phyloP scores from a whole-genome alignment of 805 yeast species.

The Candida sanyiensis region DNA sequence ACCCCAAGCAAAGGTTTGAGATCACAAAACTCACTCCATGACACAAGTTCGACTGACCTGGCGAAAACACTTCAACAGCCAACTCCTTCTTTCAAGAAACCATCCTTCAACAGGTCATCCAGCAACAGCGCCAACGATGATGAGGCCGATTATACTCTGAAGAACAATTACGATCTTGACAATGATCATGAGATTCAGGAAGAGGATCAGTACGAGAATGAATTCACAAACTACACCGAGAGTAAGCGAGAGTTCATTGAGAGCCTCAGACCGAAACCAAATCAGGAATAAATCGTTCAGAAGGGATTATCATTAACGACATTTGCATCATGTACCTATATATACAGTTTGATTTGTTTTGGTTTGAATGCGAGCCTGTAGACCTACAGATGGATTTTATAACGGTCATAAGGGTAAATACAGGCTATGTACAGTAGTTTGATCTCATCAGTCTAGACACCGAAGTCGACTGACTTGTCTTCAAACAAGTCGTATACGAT shows the following conservation, averaged over 20 bases:
- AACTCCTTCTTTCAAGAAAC: conserved; percentile 21
- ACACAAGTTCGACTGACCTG: conserved; percentile 16
- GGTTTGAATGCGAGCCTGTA: too few species aligned
- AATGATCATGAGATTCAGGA: conserved; percentile 33
- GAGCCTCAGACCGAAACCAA: conserved; percentile 33
- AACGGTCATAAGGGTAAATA: too few species aligned
- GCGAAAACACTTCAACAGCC: conserved; percentile 25
- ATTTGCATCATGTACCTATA: conserved; percentile 1
- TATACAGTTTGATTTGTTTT: neutral
- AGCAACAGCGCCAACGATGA: conserved; percentile 12
- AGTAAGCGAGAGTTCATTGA: conserved; percentile 38
- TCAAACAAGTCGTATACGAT: conserved; percentile 41
- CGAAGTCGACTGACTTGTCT: conserved; percentile 37
- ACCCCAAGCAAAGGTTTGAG: conserved; percentile 4
- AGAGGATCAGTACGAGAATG: conserved; percentile 41
- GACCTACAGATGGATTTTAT: too few species aligned
- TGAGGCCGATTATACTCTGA: conserved; percentile 24
- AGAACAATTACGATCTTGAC: conserved; percentile 29
- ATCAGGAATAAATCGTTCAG: conserved; percentile 4
- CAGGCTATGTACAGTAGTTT: neutral
- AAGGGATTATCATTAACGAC: too few species aligned
- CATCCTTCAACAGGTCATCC: conserved; percentile 12
- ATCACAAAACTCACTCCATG: conserved; percentile 8
- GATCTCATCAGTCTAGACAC: conserved; percentile 20
- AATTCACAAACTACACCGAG: conserved; percentile 39